Conservation (phyloP, 225 moss, liverwort and hornwort species). For the Physcomitrium patens region DNA sequence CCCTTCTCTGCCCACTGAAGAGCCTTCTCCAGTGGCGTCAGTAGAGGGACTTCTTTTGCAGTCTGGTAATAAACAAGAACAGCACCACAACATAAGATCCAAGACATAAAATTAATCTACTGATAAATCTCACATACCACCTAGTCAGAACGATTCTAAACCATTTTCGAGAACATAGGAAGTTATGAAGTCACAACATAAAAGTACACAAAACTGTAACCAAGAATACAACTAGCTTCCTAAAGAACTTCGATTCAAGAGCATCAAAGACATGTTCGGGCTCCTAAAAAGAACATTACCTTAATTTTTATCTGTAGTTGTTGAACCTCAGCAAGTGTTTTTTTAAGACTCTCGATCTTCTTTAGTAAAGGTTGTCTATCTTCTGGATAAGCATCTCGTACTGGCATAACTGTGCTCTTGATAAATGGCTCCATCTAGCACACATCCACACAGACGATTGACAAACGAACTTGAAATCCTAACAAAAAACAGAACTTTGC, state of each 20-base stretch:
- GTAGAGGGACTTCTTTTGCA: conserved; percentile 67
- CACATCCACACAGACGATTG: conserved; percentile 24
- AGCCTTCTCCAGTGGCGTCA: conserved; percentile 91
- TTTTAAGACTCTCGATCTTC: conserved; percentile 58
- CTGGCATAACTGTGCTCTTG: conserved; percentile 78
- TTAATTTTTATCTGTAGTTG: conserved; percentile 95
- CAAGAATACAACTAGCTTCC: background rate
- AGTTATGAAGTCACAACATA: background rate
- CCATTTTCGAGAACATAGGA: conserved; percentile 1
- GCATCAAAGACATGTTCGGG: background rate
- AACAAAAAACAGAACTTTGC: conserved; percentile 20
- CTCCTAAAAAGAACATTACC: conserved; percentile 40
- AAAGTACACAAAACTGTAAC: background rate
- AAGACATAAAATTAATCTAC: background rate
- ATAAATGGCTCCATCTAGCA: conserved; percentile 93
- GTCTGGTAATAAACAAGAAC: conserved; percentile 47
- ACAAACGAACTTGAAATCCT: conserved; percentile 17
- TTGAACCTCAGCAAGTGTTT: conserved; percentile 73
- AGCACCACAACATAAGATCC: conserved; percentile 13
- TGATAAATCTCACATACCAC: background rate
- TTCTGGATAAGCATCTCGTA: conserved; percentile 71
- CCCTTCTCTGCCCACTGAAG: conserved; percentile 95
- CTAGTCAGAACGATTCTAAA: background rate
- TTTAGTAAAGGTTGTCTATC: conserved; percentile 52
- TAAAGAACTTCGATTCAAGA: conserved; percentile 15